Conservation (phyloP, 805 yeast species). For the Ogataea pini region DNA sequence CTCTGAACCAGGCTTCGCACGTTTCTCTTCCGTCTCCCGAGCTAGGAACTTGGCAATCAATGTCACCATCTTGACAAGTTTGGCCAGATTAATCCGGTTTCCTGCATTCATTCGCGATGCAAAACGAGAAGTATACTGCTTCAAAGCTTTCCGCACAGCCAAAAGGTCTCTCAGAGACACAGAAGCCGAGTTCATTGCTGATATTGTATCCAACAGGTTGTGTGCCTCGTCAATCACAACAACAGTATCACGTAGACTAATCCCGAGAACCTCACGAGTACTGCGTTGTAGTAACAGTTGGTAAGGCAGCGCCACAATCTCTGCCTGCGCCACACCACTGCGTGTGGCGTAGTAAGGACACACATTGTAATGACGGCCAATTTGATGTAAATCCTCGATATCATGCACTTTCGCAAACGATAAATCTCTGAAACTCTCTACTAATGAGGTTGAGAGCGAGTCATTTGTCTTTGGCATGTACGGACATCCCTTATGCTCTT, state of each 20-base stretch:
- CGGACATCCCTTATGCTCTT: conserved; percentile 38
- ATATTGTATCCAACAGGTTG: conserved; percentile 76
- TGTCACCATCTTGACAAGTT: conserved; percentile 57
- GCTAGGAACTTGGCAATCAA: conserved; percentile 51
- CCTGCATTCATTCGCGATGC: conserved; percentile 64
- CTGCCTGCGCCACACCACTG: conserved; percentile 56
- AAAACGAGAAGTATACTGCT: conserved; percentile 59
- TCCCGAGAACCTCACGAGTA: conserved; percentile 58
- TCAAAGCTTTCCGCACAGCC: conserved; percentile 48
- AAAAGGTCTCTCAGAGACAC: conserved; percentile 52
- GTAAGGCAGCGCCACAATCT: conserved; percentile 82
- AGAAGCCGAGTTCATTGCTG: conserved; percentile 63
- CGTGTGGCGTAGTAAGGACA: conserved; percentile 87
- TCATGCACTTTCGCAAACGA: conserved; percentile 60
- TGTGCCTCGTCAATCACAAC: conserved; percentile 93
- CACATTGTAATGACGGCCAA: conserved; percentile 57
- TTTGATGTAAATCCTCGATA: conserved; percentile 70
- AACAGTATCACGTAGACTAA: conserved; percentile 62
- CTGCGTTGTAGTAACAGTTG: conserved; percentile 67
- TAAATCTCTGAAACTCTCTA: conserved; percentile 52
- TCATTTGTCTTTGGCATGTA: conserved; percentile 40
- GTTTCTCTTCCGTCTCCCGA: conserved; percentile 30
- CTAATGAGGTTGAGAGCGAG: conserved; percentile 33
- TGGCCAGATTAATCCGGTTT: conserved; percentile 68
- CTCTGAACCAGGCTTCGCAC: conserved; percentile 52